phyloP scores from a whole-genome alignment of 2,329 filamentous ascomycete species.

The Uncinocarpus reesii region DNA sequence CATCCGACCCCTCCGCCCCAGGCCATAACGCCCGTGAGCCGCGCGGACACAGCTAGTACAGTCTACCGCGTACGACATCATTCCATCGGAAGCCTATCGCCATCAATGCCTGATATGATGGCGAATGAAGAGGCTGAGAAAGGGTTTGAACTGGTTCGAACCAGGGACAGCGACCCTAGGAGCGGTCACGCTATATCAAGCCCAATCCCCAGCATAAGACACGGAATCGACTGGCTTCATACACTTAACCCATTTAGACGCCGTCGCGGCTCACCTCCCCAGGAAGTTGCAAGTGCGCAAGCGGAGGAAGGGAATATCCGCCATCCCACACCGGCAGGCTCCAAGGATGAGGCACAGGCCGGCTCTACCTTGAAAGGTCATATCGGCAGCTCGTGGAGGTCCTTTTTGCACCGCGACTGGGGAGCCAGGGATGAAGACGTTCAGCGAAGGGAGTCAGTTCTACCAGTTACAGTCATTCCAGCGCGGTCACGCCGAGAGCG shows the following conservation, averaged over 20 bases:
- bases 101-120: conserved; percentile 29
- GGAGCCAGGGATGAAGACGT: conserved; percentile 32
- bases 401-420: conserved; percentile 40
- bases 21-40: conserved; percentile 47
- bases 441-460: conserved; percentile 28
- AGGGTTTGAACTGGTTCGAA: conserved; percentile 18
- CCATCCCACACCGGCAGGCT: not conserved
- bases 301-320: conserved; percentile 28
- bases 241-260: conserved; percentile 50
- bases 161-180: conserved; percentile 15
- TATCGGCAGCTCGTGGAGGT: conserved; percentile 39
- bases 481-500: conserved; percentile 19
- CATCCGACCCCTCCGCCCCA: conserved; percentile 38
- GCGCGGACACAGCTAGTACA: conserved; percentile 53
- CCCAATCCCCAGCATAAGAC: conserved; percentile 25
- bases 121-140: conserved; percentile 24
- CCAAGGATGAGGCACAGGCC: conserved; percentile 34
- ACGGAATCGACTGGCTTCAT: conserved; percentile 38
- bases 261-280: conserved; percentile 48
- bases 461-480: conserved; percentile 53
- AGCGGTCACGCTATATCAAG: conserved; percentile 26
- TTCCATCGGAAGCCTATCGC: conserved; percentile 42
- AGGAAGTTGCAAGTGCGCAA: conserved; percentile 49
- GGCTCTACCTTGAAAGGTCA: conserved; percentile 37
- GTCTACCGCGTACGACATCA: conserved; percentile 56